Evolutionary conservation across 768 basidiomycete genomes (phyloP), one percentile per base, ranked within the genome.

Genomic region (Boletus patriciae): DNA sequence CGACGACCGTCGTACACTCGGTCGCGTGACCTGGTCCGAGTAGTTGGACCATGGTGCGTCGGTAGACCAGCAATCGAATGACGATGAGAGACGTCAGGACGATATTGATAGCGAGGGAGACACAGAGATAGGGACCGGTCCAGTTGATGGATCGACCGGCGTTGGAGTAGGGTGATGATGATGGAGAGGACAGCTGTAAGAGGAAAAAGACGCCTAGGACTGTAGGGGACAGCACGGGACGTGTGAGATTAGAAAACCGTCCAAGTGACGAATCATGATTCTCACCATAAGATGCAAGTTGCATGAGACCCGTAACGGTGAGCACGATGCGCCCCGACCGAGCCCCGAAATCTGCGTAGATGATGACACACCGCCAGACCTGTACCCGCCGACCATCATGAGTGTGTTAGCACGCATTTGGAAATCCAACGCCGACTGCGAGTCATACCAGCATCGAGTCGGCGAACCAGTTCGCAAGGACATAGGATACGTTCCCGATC

Each of bases 341-440:
- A 40, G 13, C 25, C 0, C 56, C 61, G 2, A 66, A 60, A 51
- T 70, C 60, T 34, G 55, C 60, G 23, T 58, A 72, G 45, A 70
- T 72, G 31, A 68, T 64, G 21, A 63, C 52, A 55, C 68, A 70
- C 21, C 69, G 70, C 69, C 69, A 70, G 36, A 70, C 62, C 69
- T 70, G 27, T 15, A 43, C 1, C 18, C 11, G 9, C 6, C 25
- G 25, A 16, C 15, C 16, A 15, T 52, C 4, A 23, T 2, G 11
- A 48, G 13, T 19, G 15, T 13, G 16, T 55, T 21, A 50, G 43
- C 33, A 29, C 15, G 11, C 41, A 25, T 49, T 16, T 21, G 33
- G 21, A 31, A 25, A 31, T n/a, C 18, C 33, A 23, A 13, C 0
- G 33, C 40, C 2, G 12, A 49, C 12, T 0, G 5, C 45, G 27